A percentile compares a stretch with the other conserved stretches of the same genome.
These are phyloP conservation scores for button mushroom (Agaricus bisporus) DNA, from an alignment of 768 basidiomycete species.

Conservation along the genomic window DNA sequence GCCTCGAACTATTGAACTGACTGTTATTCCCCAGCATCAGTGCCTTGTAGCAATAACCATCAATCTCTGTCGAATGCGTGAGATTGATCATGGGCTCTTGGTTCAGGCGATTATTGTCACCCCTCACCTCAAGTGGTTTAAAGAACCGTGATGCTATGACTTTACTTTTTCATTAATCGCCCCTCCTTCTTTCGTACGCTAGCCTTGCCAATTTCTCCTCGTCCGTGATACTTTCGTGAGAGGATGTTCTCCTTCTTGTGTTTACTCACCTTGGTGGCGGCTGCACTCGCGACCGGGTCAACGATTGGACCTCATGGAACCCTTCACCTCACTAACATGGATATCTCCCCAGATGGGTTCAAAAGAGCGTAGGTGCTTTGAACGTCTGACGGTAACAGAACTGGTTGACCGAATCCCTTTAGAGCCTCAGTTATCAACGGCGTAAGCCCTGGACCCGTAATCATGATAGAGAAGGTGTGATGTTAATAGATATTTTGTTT, in stretches of 20 bases:
- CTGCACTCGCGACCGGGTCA: background rate
- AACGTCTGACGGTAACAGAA: slow-evolving; percentile 6
- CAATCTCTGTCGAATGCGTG: too few relatives aligned
- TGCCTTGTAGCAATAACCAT: too few relatives aligned
- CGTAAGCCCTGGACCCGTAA: slow-evolving; percentile 10
- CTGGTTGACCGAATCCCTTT: background rate
- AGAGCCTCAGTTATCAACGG: slow-evolving; percentile 5
- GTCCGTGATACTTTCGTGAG: too few relatives aligned
- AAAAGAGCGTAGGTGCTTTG: slow-evolving; percentile 7
- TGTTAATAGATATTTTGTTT: background rate
- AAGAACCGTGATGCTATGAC: too few relatives aligned
- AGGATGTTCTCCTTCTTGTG: background rate
- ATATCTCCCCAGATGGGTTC: slow-evolving; percentile 6
- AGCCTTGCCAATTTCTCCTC: too few relatives aligned
- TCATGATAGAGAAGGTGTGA: slow-evolving; percentile 7
- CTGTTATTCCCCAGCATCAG: too few relatives aligned
- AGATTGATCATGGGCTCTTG: too few relatives aligned
- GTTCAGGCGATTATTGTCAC: too few relatives aligned
- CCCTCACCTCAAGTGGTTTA: too few relatives aligned
- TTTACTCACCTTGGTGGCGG: background rate
- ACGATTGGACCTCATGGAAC: background rate
- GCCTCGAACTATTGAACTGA: too few relatives aligned
- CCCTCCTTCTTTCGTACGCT: too few relatives aligned
- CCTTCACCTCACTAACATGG: slow-evolving; percentile 1
- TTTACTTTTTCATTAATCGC: too few relatives aligned